These are phyloP conservation scores for Pseudocercospora ulei DNA, from an alignment of 2,329 filamentous ascomycete genomes.

Conservation along the genomic window DNA sequence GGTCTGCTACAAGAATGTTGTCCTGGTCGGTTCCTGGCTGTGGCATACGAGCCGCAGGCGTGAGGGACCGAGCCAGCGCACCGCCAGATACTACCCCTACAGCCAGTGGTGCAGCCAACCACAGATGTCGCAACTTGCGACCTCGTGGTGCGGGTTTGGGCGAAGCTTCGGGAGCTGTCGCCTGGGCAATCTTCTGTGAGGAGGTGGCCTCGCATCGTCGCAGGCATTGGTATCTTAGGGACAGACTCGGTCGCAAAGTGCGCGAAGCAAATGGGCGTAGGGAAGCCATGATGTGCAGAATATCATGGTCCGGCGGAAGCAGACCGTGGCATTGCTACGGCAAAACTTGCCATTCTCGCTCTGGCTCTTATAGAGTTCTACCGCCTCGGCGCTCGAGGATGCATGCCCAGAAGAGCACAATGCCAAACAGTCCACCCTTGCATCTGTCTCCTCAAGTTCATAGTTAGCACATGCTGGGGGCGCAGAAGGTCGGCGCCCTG, in stretches of 20 bases:
- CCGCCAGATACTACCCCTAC: not conserved
- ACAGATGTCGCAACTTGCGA: not conserved
- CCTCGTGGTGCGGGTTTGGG: conserved; percentile 3
- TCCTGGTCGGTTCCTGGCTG: conserved; percentile 39
- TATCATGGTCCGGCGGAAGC: not conserved
- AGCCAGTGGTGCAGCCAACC: not conserved
- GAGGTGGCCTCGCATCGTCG: conserved; percentile 2
- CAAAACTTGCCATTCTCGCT: conserved; percentile 4
- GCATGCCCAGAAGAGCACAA: no score
- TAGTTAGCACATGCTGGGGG: no score
- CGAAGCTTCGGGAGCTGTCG: not conserved
- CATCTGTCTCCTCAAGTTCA: no score
- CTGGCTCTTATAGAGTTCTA: not conserved
- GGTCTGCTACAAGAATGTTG: conserved; percentile 34
- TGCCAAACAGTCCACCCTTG: no score
- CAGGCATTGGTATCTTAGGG: not conserved
- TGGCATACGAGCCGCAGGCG: conserved; percentile 39
- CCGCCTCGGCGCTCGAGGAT: conserved; percentile 2
- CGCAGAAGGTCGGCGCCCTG: no score
- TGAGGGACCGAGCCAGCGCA: conserved; percentile 24
- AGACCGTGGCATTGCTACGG: conserved; percentile 1
- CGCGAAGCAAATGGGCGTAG: not conserved
- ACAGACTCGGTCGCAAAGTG: not conserved
- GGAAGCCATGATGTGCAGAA: not conserved
- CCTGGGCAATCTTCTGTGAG: not conserved